Evolutionary conservation across 345 rosid genomes (phyloP).

Genomic region (Brassica juncea): DNA sequence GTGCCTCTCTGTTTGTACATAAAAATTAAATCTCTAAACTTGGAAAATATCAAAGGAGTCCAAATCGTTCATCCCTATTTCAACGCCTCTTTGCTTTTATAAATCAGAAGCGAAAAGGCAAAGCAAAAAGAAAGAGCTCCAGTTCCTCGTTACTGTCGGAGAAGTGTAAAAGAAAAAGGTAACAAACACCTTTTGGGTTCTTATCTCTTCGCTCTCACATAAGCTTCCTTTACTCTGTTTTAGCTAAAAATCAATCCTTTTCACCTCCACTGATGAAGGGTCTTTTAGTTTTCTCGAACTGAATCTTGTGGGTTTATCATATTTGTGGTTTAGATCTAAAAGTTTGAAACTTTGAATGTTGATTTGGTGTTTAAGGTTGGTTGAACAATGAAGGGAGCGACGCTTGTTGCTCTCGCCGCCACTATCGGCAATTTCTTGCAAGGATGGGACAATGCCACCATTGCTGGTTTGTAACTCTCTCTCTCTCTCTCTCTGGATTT

Average conservation of each 20-base stretch:
- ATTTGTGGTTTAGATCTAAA: conserved; percentile 27
- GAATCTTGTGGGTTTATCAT: not conserved
- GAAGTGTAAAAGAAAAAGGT: conserved; percentile 20
- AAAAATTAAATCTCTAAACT: not conserved
- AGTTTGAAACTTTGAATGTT: conserved; percentile 12
- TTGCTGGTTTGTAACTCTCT: conserved; percentile 65
- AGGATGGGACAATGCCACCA: conserved; percentile 99
- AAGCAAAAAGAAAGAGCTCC: not conserved
- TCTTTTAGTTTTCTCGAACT: not conserved
- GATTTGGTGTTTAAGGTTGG: conserved; percentile 3
- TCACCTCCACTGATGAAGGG: not conserved
- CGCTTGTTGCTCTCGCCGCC: conserved; percentile 87
- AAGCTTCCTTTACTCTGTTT: not conserved
- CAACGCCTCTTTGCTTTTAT: conserved; percentile 17
- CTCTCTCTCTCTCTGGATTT: not conserved
- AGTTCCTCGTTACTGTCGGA: conserved; percentile 16
- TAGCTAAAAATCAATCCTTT: not conserved
- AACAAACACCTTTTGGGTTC: conserved; percentile 23
- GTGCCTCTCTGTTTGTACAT: not conserved
- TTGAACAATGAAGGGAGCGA: conserved; percentile 75
- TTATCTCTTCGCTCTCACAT: not conserved
- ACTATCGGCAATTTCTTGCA: conserved; percentile 92
- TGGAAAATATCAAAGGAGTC: conserved; percentile 11
- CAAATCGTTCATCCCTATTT: conserved; percentile 10
- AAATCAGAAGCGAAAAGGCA: conserved; percentile 1